Evolutionary conservation across 345 rosid species (phyloP).

Genomic region (Eucalyptus melliodora): DNA sequence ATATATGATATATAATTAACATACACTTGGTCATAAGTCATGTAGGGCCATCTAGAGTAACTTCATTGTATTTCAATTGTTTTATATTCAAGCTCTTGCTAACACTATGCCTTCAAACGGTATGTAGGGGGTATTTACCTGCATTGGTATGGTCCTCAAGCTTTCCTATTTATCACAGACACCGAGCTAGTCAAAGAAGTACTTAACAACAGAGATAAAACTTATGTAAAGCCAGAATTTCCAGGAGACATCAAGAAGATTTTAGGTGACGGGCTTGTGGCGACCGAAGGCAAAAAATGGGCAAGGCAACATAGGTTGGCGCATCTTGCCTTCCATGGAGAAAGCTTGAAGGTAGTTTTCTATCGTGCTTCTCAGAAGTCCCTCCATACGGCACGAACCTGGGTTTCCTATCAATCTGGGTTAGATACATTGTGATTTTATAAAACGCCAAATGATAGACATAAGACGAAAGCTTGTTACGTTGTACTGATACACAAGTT

Average conservation of each 20-base stretch:
- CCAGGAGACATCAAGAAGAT: background rate
- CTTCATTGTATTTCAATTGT: background rate
- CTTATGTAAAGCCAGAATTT: background rate
- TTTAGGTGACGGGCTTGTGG: constrained; percentile 23
- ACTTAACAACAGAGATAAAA: constrained; percentile 8
- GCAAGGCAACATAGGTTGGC: constrained; percentile 21
- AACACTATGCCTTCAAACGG: background rate
- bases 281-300: constrained; percentile 21
- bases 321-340: constrained; percentile 31
- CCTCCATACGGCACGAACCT: background rate
- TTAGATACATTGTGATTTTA: background rate
- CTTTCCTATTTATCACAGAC: background rate
- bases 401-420: background rate
- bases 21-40: background rate
- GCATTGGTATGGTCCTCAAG: background rate
- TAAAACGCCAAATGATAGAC: background rate
- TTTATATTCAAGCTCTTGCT: background rate
- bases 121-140: background rate
- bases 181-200: background rate
- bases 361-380: background rate
- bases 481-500: background rate
- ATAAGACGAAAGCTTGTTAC: background rate
- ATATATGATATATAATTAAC: background rate
- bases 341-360: constrained; percentile 19
- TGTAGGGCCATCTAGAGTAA: background rate